Base-by-base conservation (phyloP, 1,139 yeast species). In the Nakaseomyces glabratus region DNA sequence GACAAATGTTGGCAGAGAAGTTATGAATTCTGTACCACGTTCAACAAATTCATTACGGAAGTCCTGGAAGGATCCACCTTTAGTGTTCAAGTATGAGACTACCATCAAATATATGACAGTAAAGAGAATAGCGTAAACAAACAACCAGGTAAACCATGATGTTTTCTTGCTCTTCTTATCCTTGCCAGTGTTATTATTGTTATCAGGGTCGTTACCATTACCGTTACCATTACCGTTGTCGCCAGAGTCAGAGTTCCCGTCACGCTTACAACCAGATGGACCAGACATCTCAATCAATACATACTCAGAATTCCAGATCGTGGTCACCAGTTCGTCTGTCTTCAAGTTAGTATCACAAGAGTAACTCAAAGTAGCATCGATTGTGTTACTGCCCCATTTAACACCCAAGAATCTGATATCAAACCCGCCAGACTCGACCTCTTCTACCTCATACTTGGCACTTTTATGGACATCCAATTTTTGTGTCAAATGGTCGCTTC, bases 61-160 rank as follows among this genome's bases (percentile, higher is more conserved):
- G 54, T 66, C 56, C 52, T 70, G 53, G 46, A 67, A 52, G 34
- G 61, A 51, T 43, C 73, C 47, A 51, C 64, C 45, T 60, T 69
- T 41, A 52, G 62, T 58, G 22, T 60, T 48, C 52, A 81, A 69
- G 81, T 93, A 85, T 0, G 94, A 88, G 12, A 82, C 81, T 14
- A 81, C 82, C 38, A 81, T 69, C 24, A 85, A 73, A 54, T 82
- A 85, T 35, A 72, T 73, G 37, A 88, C 74, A 46, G 82, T 68
- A 41, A 73, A 73, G 30, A 86, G 60, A 9, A 82, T 76, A 46
- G 77, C 64, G 48, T 80, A 71, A 47, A 81, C 68, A 47, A 81
- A 68, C 5, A 79, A 59, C 84, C 86, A 79, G 2, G 84, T 74
- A 51, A 80, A 78, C 78, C 84, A 78, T 7, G 57, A 31, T 46